Evolutionary conservation across 164 flowering plant genomes (phyloP).

Genomic region (Euptelea pleiosperma): DNA sequence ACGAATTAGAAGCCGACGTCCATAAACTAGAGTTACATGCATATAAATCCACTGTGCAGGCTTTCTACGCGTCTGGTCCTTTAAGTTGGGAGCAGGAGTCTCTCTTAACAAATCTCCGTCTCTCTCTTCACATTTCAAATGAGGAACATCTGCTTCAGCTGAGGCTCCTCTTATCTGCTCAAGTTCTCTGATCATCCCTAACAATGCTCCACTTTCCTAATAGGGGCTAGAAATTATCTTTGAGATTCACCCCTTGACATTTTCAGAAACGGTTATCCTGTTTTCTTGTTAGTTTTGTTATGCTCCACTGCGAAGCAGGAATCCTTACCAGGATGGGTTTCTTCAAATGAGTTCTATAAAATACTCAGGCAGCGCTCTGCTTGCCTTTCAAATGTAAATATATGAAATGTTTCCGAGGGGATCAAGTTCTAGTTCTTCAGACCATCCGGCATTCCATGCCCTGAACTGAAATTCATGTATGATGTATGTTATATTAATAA

Average conservation of each 20-base stretch:
- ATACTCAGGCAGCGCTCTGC: neutral
- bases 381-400: constrained; percentile 15
- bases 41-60: constrained; percentile 38
- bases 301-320: constrained; percentile 3
- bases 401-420: neutral
- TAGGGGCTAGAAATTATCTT: neutral
- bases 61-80: constrained; percentile 54
- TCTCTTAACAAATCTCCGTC: constrained; percentile 50
- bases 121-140: constrained; percentile 43
- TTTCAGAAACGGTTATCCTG: neutral
- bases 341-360: neutral
- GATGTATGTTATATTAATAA: constrained; percentile 9
- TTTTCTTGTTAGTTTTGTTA: constrained; percentile 1
- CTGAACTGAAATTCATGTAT: constrained; percentile 2
- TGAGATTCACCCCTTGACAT: no score
- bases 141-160: constrained; percentile 51
- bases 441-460: neutral
- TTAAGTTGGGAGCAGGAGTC: constrained; percentile 58
- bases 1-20: constrained; percentile 23
- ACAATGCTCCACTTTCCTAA: neutral
- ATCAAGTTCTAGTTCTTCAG: constrained; percentile 8
- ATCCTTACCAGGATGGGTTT: neutral
- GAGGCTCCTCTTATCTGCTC: constrained; percentile 31
- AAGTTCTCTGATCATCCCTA: constrained; percentile 17
- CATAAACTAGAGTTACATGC: constrained; percentile 46